Percentiles rank a stretch among this genome's conserved stretches.
phyloP scores from a whole-genome alignment of 2,329 filamentous ascomycete genomes.

The Neodidymelliopsis sp. region DNA sequence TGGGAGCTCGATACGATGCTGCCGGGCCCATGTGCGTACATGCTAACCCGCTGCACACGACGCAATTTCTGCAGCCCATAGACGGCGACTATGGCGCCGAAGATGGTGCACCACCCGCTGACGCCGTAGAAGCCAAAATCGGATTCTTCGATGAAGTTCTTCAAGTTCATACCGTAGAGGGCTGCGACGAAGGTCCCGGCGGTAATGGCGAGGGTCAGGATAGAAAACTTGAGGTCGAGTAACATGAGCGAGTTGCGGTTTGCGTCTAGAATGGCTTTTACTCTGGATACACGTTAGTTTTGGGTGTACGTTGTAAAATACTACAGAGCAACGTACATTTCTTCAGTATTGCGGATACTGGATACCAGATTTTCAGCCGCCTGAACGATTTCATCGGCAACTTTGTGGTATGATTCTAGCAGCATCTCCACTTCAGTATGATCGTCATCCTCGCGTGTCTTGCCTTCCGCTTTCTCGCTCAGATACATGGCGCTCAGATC shows the following conservation, averaged over 20 bases:
- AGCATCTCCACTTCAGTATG: conserved; percentile 98
- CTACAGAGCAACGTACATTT: conserved; percentile 72
- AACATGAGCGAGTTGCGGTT: conserved; percentile 99
- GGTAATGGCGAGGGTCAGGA: conserved; percentile 91
- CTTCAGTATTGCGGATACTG: conserved; percentile 96
- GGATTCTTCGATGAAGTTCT: conserved; percentile 97
- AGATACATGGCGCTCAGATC: conserved; percentile 95
- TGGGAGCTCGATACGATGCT: conserved; percentile 26
- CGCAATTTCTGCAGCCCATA: conserved; percentile 86
- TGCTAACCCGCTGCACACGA: conserved; percentile 85
- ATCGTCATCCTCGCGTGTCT: conserved; percentile 78
- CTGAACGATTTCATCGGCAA: conserved; percentile 97
- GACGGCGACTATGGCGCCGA: conserved; percentile 79
- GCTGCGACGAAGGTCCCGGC: conserved; percentile 94
- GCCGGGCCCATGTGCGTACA: conserved; percentile 66
- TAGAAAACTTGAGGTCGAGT: conserved; percentile 93
- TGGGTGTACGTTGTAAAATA: too few relatives aligned
- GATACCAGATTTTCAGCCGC: conserved; percentile 91
- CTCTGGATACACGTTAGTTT: conserved; percentile 60
- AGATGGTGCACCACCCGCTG: conserved; percentile 71
- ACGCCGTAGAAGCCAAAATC: conserved; percentile 84
- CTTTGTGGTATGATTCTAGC: conserved; percentile 95
- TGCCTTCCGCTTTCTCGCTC: conserved; percentile 81
- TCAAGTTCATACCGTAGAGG: conserved; percentile 99
- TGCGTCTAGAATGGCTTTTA: conserved; percentile 95